Base-by-base conservation (phyloP, 768 basidiomycete genomes). In the Hypsizygus marmoreus region DNA sequence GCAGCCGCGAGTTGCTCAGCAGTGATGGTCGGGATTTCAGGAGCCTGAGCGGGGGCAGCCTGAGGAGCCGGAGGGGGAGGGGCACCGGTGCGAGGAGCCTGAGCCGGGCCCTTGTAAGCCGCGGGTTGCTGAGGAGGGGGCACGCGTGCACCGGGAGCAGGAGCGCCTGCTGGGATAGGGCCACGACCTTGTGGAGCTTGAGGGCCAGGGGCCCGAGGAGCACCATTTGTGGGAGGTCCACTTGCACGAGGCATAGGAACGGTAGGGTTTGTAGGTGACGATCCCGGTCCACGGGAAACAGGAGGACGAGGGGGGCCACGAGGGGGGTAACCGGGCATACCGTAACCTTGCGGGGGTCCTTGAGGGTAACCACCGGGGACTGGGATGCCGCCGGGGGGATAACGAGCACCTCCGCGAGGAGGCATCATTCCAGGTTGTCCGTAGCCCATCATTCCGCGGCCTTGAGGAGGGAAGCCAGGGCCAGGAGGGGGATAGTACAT, bases 401-500 rank as follows among this genome's bases (percentile, higher is more conserved):
- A 59, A 43, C 58, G 58, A 25, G 53, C 56, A 32, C 49, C 84
- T 67, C 90, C 84, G 64, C 90, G 88, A 71, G 88, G 89, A 55
- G 90, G 88, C 71, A 91, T 81, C 80, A 91, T 89, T 50, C 88
- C 82, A 9, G 88, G 88, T 56, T 89, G 89, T 50, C 83, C 77
- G 72, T 93, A 89, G 45, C 86, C 85, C 77, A 95, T 80, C 74
- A 81, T 79, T 28, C 76, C 74, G 64, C 91, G 86, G 57, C 85
- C 80, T 70, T 90, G 84, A 63, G 91, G 85, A 68, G 86, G 83
- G 83, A 91, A 87, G 51, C 81, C 76, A 55, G 86, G 82, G 40
- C 91, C 81, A 61, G 91, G 80, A 49, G 89, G 81, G 64, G 89
- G 81, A 64, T 91, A 92, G 76, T 91, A 93, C 77, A 93, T 84